These are phyloP conservation scores for Akanthomyces muscarius DNA, from an alignment of 2,329 filamentous ascomycete species.

Conservation along the genomic window DNA sequence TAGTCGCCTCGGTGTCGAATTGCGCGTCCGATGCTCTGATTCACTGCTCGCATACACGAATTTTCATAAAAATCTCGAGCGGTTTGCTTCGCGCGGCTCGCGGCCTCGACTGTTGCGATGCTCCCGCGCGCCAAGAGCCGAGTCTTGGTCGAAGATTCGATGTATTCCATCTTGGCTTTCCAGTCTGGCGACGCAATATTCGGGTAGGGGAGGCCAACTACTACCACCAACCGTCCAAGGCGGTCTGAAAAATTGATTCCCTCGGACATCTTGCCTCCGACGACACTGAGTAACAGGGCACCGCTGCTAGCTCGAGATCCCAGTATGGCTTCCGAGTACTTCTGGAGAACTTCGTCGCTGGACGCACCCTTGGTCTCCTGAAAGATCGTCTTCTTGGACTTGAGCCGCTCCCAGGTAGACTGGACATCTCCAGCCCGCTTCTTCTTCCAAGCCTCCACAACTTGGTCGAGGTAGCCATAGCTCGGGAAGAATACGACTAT, in stretches of 20 bases:
- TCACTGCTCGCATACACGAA: constrained; percentile 92
- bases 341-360: constrained; percentile 66
- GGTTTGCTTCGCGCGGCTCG: constrained; percentile 45
- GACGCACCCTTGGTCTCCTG: constrained; percentile 51
- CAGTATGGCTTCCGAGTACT: constrained; percentile 68
- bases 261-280: constrained; percentile 92
- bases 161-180: constrained; percentile 86
- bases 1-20: constrained; percentile 88
- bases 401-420: constrained; percentile 56
- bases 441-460: constrained; percentile 59
- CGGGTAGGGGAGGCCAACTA: constrained; percentile 90
- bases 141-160: constrained; percentile 57
- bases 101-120: constrained; percentile 26
- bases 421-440: constrained; percentile 27
- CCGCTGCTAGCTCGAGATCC: constrained; percentile 43
- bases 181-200: constrained; percentile 87
- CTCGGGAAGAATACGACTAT: constrained; percentile 95
- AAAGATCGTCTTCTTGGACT: constrained; percentile 59
- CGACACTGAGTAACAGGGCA: constrained; percentile 80
- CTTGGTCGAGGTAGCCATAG: constrained; percentile 81
- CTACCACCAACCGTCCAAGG: constrained; percentile 81
- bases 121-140: constrained; percentile 29
- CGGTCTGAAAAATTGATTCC: constrained; percentile 97
- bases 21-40: constrained; percentile 90
- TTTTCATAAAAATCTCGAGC: constrained; percentile 87